A percentile compares a stretch with the other conserved stretches of the same genome.
Conservation (phyloP, 2,329 filamentous ascomycete genomes). For the Clathrospora elynae region DNA sequence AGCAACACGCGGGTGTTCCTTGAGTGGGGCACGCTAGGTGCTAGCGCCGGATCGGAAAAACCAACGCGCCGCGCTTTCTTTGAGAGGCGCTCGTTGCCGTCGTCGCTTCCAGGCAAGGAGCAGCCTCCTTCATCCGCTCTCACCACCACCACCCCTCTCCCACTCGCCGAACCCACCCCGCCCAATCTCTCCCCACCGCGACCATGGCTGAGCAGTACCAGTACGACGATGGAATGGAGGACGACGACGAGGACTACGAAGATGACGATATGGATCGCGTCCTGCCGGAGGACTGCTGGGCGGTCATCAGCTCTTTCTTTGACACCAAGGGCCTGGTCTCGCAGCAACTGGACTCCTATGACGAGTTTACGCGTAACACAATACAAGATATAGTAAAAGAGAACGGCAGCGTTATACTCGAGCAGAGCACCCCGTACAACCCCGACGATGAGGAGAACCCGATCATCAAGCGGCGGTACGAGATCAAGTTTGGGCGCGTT, state of each 20-base stretch:
- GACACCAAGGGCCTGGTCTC: conserved; percentile 94
- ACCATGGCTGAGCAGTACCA: conserved; percentile 61
- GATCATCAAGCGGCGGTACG: conserved; percentile 86
- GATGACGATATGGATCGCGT: conserved; percentile 65
- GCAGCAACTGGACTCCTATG: conserved; percentile 97
- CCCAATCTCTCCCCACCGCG: conserved; percentile 18
- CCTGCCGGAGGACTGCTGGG: conserved; percentile 98
- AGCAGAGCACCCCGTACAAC: conserved; percentile 82
- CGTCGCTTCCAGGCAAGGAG: conserved; percentile 30
- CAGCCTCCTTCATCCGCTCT: conserved; percentile 21
- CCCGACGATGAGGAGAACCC: conserved; percentile 70
- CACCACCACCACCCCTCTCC: conserved; percentile 9
- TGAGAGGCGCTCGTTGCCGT: conserved; percentile 31
- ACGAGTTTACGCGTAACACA: conserved; percentile 92
- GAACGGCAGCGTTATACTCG: conserved; percentile 87
- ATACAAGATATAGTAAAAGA: conserved; percentile 95
- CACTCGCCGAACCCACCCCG: conserved; percentile 6
- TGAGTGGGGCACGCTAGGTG: no score
- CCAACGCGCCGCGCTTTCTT: conserved; percentile 19
- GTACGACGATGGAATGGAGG: conserved; percentile 68
- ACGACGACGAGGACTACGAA: conserved; percentile 67
- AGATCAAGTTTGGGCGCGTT: conserved; percentile 91
- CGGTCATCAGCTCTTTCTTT: conserved; percentile 96
- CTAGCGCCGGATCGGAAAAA: conserved; percentile 11
- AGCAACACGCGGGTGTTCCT: no score